Conservation (phyloP, 108 stramenopile species). For the Cyclostephanos invisitatus region DNA sequence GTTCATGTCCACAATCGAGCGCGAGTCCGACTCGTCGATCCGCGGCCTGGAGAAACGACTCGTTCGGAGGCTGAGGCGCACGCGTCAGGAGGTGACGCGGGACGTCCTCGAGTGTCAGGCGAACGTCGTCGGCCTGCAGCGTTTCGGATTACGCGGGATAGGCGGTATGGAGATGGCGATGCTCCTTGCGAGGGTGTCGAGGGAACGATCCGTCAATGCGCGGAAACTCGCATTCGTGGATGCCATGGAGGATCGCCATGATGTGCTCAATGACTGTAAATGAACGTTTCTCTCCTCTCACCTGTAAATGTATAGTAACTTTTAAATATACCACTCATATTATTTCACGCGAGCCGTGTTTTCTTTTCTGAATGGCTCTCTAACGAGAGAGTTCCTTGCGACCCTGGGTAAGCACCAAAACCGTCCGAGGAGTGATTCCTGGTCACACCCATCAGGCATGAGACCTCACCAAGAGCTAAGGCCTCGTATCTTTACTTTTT, state of each 20-base stretch:
- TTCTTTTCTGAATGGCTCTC: background rate
- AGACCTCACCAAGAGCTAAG: too few species aligned
- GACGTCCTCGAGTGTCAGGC: slow-evolving; percentile 42
- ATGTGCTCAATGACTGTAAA: slow-evolving; percentile 1
- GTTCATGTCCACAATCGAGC: slow-evolving; percentile 24
- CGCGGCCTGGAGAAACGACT: slow-evolving; percentile 41
- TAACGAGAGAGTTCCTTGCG: background rate
- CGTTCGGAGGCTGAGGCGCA: slow-evolving; percentile 14
- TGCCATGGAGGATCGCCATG: slow-evolving; percentile 28
- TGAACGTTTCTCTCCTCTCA: too few species aligned
- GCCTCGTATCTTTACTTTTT: too few species aligned
- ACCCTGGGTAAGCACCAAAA: too few species aligned
- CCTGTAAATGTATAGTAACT: too few species aligned
- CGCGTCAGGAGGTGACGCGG: slow-evolving; percentile 12
- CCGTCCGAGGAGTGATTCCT: background rate
- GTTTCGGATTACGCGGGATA: slow-evolving; percentile 19
- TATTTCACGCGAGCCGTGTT: background rate
- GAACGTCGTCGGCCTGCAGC: slow-evolving; percentile 19
- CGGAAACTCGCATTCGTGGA: slow-evolving; percentile 6
- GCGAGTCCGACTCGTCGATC: slow-evolving; percentile 17
- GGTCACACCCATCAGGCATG: background rate
- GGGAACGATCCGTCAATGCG: slow-evolving; percentile 11
- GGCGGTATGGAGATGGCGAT: background rate
- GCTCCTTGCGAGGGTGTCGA: slow-evolving; percentile 33
- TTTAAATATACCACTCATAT: background rate